A percentile compares a stretch with the other conserved stretches of the same genome.
Conservation (phyloP, 805 yeast species). For the Saccharomycopsis synnaedendra region DNA sequence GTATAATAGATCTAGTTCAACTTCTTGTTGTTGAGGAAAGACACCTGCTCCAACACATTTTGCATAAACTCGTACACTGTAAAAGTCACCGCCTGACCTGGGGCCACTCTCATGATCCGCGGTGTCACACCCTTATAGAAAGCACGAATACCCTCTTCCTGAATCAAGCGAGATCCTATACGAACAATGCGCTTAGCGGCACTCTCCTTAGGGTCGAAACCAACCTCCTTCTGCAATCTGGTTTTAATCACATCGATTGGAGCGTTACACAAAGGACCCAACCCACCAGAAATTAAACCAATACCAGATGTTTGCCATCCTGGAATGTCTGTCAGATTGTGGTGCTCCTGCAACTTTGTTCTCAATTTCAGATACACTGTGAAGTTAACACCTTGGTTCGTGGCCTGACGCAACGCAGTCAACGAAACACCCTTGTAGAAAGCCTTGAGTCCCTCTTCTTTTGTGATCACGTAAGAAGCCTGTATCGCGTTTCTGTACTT, state of each 20-base stretch:
- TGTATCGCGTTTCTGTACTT: slow-evolving; percentile 90
- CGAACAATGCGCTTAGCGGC: slow-evolving; percentile 70
- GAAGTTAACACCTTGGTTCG: slow-evolving; percentile 97
- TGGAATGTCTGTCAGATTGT: slow-evolving; percentile 52
- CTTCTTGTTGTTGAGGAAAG: slow-evolving; percentile 20
- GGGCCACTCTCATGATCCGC: slow-evolving; percentile 98
- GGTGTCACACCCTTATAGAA: slow-evolving; percentile 97
- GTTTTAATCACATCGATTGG: slow-evolving; percentile 97
- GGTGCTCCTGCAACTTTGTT: slow-evolving; percentile 53
- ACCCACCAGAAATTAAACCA: slow-evolving; percentile 90
- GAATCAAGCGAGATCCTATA: slow-evolving; percentile 70
- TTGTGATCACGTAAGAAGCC: slow-evolving; percentile 70
- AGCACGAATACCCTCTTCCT: slow-evolving; percentile 82
- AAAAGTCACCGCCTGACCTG: slow-evolving; percentile 98
- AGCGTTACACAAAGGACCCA: slow-evolving; percentile 96
- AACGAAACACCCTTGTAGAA: slow-evolving; percentile 89
- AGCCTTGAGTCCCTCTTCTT: slow-evolving; percentile 85
- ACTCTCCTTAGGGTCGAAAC: slow-evolving; percentile 42
- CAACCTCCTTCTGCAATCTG: slow-evolving; percentile 85
- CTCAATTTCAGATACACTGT: slow-evolving; percentile 86
- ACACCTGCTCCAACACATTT: slow-evolving; percentile 38
- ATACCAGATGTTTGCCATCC: slow-evolving; percentile 89
- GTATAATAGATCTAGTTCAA: not conserved
- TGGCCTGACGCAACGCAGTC: slow-evolving; percentile 96
- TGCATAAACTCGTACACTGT: slow-evolving; percentile 91